A percentile compares a stretch with the other conserved stretches of the same genome.
Evolutionary conservation across 2,329 filamentous ascomycete genomes (phyloP).

Genomic region (Ustulina deusta): DNA sequence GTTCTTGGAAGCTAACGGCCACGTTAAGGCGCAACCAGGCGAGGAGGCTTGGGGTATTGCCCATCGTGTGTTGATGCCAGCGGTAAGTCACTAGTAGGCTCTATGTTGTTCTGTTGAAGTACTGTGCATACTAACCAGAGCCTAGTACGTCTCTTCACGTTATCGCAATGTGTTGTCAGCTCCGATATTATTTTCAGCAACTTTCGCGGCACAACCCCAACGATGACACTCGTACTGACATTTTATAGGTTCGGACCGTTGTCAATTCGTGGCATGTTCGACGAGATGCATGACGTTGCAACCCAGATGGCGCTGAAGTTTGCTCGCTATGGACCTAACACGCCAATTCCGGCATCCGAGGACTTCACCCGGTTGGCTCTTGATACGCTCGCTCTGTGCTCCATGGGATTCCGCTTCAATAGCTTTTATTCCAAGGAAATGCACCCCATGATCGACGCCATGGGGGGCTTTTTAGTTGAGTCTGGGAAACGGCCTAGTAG

Average conservation of each 20-base stretch:
- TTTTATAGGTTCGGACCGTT: constrained; percentile 75
- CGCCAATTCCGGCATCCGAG: constrained; percentile 64
- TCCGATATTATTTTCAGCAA: background rate
- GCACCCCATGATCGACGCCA: constrained; percentile 77
- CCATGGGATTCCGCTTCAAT: constrained; percentile 81
- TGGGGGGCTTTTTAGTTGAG: constrained; percentile 72
- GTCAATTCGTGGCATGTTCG: constrained; percentile 75
- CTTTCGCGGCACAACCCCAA: background rate
- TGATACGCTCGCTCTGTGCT: constrained; percentile 77
- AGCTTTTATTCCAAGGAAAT: constrained; percentile 76
- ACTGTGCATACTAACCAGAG: constrained; percentile 22
- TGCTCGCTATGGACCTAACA: constrained; percentile 70
- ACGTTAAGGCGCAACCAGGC: constrained; percentile 55
- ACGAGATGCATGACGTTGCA: constrained; percentile 76
- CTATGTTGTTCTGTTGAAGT: background rate
- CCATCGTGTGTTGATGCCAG: constrained; percentile 47
- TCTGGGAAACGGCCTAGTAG: constrained; percentile 63
- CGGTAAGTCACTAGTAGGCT: constrained; percentile 32
- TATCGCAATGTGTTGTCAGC: background rate
- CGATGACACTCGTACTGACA: constrained; percentile 60
- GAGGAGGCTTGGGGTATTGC: constrained; percentile 70
- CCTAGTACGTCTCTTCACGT: constrained; percentile 37
- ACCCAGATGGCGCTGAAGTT: constrained; percentile 75
- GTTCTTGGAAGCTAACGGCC: constrained; percentile 26
- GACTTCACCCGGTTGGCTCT: constrained; percentile 68